Base-by-base conservation (phyloP, 2,329 filamentous ascomycete species). In the Fusarium pininemorale region DNA sequence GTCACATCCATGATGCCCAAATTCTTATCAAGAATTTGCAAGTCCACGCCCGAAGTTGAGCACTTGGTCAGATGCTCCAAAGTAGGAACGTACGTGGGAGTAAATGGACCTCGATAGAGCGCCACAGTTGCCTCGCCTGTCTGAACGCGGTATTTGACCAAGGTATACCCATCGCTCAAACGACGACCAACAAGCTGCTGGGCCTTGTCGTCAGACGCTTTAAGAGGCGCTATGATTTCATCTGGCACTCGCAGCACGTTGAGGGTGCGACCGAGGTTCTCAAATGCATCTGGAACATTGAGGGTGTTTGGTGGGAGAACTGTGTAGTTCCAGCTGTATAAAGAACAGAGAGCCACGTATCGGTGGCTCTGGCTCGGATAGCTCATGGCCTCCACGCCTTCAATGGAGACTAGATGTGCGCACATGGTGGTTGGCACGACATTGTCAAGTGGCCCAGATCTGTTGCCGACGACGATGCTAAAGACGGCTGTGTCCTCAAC, bases 1-100 rank as follows among this genome's bases (percentile, higher is more conserved):
- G 82, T 82, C 2, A 86, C 57, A 66, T 87, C 85, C 81, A 86
- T 84, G 10, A 87, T 72, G 1, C 82, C 82, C 0, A 81, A 9
- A 4, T 81, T 42, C 13, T 70, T 61, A 50, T 87, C 85, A 0
- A 86, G 60, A 24, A 87, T 81, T 63, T 84, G 80, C n/a, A 84
- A 72, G 37, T 85, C 80, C 0, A 67, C 55, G 0, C 82, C 81
- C 1, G 75, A 80, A 45, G 78, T 84, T 13, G 84, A 85, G 22
- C 59, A 66, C 3, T 51, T 53, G 3, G 61, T 65, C 41, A 74
- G 20, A 26, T 63, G 50, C 5, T 54, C 47, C 69, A 41, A 16
- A 1, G 18, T 41, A 7, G 59, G 59, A 2, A 63, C 51, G 1
- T 39, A 32, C 7, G 51, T 57, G 18, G 64, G 64, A 6, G 44